Evolutionary conservation across 805 yeast genomes (phyloP).

Genomic region (Kockiozyma suomiensis): DNA sequence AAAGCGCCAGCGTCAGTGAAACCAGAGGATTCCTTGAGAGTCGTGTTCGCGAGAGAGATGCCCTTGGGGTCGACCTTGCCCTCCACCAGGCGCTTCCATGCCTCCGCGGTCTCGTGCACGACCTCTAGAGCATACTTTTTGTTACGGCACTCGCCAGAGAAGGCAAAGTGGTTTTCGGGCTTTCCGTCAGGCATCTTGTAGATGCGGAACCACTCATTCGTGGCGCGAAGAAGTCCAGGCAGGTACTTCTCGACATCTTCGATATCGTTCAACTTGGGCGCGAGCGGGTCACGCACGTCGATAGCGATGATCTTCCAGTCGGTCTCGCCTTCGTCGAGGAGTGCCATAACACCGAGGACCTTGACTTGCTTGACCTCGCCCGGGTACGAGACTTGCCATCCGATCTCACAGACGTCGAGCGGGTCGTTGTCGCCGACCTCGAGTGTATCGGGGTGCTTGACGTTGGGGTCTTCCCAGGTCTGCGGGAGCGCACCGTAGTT

Average conservation of each 20-base stretch:
- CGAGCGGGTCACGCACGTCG: slow-evolving; percentile 85
- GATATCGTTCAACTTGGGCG: slow-evolving; percentile 81
- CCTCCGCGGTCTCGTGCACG: slow-evolving; percentile 76
- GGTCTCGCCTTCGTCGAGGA: slow-evolving; percentile 95
- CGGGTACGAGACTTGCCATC: slow-evolving; percentile 56
- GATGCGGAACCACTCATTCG: slow-evolving; percentile 97
- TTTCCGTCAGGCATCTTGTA: slow-evolving; percentile 98
- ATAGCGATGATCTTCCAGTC: slow-evolving; percentile 97
- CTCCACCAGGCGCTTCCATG: slow-evolving; percentile 75
- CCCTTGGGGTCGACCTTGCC: slow-evolving; percentile 64
- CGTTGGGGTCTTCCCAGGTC: slow-evolving; percentile 96
- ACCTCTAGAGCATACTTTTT: slow-evolving; percentile 83
- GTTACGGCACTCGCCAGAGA: slow-evolving; percentile 88
- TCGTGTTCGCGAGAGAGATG: slow-evolving; percentile 74
- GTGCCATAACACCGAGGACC: slow-evolving; percentile 91
- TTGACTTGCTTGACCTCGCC: slow-evolving; percentile 87
- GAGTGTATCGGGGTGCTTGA: slow-evolving; percentile 49
- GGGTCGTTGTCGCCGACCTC: slow-evolving; percentile 92
- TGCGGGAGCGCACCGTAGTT: slow-evolving; percentile 99
- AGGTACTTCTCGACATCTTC: slow-evolving; percentile 87
- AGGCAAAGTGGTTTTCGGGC: slow-evolving; percentile 96
- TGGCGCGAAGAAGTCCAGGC: slow-evolving; percentile 91
- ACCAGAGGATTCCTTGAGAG: slow-evolving; percentile 60
- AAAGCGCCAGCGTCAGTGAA: slow-evolving; percentile 51
- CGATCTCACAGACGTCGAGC: slow-evolving; percentile 90